Base-by-base conservation (phyloP, 345 rosid species). In the Lagerstroemia speciosa region DNA sequence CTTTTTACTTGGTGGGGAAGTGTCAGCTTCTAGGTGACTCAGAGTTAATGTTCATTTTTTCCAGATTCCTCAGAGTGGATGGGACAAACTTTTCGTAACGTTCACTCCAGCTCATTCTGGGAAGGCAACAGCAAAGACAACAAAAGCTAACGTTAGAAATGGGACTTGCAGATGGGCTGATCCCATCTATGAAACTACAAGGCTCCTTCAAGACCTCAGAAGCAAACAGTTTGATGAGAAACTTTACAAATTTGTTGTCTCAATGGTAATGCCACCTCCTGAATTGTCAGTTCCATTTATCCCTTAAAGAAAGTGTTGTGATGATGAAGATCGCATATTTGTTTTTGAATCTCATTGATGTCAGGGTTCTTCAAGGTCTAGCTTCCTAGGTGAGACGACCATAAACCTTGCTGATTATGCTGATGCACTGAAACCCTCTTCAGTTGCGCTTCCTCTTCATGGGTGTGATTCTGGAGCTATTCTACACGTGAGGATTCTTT, bases 131-230 rank as follows among this genome's bases (percentile, higher is more conserved):
- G 87, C 90, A 33, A 94, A 94, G 85, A 91, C 99, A 48, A 85
- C 91, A 26, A 94, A 94, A 82, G 95, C 97, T 63, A 89, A 81
- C 84, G 99, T 91, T 68, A 89, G 99, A 78, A 94, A 91, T 64
- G 96, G 97, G 75, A 81, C 86, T 52, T 94, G 99, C 84, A 94
- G 91, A 78, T 94, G 99, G 99, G 95, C 81, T 27, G 99, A 94
- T 89, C 99, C 99, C 3, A 91, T 94, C 75, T 94, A 94, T 68
- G 99, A 94, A 82, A 88, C 95, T 50, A 91, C 99, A 3, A 86
- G 97, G 78, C 93, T 94, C 75, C 93, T 94, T 66, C 97, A 85
- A 77, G 96, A 94, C 72, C 75, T 79, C 62, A 85, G 80, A 82
- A 89, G 86, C 66, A 94, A 83, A 73, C 89, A 82, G 62, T 91